Evolutionary conservation across 192 early-diverging fungal genomes (phyloP), one percentile per base, ranked within the genome.

Genomic region (Dispira simplex): DNA sequence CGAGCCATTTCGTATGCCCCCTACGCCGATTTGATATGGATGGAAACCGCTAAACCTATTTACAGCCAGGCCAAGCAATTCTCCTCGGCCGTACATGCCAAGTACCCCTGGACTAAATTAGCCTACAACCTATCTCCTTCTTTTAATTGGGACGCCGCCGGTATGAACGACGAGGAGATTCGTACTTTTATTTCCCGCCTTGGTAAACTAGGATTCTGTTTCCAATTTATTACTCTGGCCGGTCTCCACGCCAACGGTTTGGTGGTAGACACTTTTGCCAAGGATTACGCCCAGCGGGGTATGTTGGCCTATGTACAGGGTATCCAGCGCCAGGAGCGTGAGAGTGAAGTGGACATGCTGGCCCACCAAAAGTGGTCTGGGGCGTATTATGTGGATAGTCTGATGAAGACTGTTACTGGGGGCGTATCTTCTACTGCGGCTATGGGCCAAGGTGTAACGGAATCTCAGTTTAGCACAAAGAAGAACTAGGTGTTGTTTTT

Each of bases 101-200:
- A 79, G 44, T 79, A 85, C 68, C 93, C 95, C 46, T 73, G 90
- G 45, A 77, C 84, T 62, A 86, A 90, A 85, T 83, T 98, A 39
- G 89, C 92, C 21, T 98, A 98, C 82, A 98, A 98, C 81, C 71
- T 98, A 58, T 91, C 88, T 46, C 95, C 95, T 25, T 93, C 90
- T 27, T 98, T 96, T 83, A 98, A 98, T 85, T 98, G 93, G 92
- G 90, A 93, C 70, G 90, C 92, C 13, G 92, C 95, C 21, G 93
- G 93, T 47, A 85, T 95, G 85, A 84, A 74, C 44, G 95, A 98
- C 73, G 75, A 83, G 44, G 85, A 95, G 71, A 95, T 98, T 79
- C 75, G 83, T 46, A 72, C 71, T 63, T 98, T 89, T 71, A 84
- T 95, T 55, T 71, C 72, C 20, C 83, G 90, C 63, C 79, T 98